Conservation (phyloP, 164 flowering plant genomes). For the Aristolochia fimbriata region DNA sequence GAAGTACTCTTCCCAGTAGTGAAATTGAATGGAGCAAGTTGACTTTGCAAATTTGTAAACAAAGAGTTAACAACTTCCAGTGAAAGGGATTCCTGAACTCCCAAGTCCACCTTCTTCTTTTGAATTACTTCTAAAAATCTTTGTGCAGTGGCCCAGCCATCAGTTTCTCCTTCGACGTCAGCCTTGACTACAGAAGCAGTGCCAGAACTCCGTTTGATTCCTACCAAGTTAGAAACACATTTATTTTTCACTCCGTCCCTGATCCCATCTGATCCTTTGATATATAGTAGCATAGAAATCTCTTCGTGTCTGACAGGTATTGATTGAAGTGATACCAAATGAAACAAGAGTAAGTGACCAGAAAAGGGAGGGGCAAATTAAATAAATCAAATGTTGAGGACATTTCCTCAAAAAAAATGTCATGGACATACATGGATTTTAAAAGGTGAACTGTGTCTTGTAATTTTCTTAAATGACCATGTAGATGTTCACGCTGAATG, state of each 20-base stretch:
- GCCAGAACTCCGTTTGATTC: neutral
- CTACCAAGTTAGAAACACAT: neutral
- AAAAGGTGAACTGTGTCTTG: constrained; percentile 44
- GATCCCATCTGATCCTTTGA: constrained; percentile 23
- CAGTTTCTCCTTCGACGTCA: neutral
- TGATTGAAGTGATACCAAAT: neutral
- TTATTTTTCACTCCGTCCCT: constrained; percentile 6
- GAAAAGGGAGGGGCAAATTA: neutral
- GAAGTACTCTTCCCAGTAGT: constrained; percentile 38
- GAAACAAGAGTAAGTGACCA: neutral
- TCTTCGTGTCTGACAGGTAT: constrained; percentile 46
- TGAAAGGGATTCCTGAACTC: constrained; percentile 38
- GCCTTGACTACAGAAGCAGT: neutral
- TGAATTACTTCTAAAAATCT: constrained; percentile 30
- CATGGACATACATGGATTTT: constrained; percentile 42
- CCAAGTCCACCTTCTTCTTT: constrained; percentile 28
- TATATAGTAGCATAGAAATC: constrained; percentile 34
- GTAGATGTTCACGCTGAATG: constrained; percentile 38
- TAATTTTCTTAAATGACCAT: constrained; percentile 30
- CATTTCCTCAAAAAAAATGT: too few relatives aligned
- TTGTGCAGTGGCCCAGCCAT: constrained; percentile 7
- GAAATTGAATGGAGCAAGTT: constrained; percentile 64
- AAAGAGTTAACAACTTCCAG: constrained; percentile 57
- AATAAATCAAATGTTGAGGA: neutral
- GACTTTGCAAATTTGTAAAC: constrained; percentile 39